Evolutionary conservation across 1,284 basidiomycete genomes (phyloP), one percentile per base, ranked within the genome.

Genomic region (Puccinia coronata): DNA sequence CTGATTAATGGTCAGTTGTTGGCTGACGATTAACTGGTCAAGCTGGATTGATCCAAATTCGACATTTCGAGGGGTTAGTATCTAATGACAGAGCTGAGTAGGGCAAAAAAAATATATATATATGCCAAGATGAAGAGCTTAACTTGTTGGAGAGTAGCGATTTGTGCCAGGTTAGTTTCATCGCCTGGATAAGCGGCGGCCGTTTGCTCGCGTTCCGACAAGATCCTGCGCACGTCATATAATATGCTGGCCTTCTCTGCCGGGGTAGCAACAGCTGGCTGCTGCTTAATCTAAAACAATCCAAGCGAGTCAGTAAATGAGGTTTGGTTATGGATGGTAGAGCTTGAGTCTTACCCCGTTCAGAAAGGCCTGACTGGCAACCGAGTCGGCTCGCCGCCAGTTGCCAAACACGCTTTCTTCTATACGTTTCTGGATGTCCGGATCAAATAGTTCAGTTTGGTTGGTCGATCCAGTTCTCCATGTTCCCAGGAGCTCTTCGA

Each of bases 201-300:
- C 41, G 73, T 47, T 20, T 65, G 79, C 49, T 74, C 70, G 39
- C 79, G 57, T 55, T 73, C 70, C 39, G 70, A 43, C n/a, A 81
- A 55, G 20, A 81, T 81, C 23, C 79, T 47, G 43, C 79, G 79
- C 8, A 81, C 57, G 57, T 81, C 79, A 55, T 63, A 81, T 2
- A 81, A 57, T 53, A 81, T 81, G 79, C 71, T 81, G 41, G 79
- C 79, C 28, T 81, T 81, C 51, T 81, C 79, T 14, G 70, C 79
- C 18, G 79, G 79, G 9, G 79, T 73, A 34, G 79, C 79, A 65
- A 81, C 31, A 4, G 79, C 79, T 6, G 79, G 79, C 61, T 81
- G 79, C 31, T 81, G 79, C 36, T 81, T 81, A 16, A 81, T 73
- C 79, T 81, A 23, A 67, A 23, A 49, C 41, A 23, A 12, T 31